Evolutionary conservation across 495 filamentous ascomycete species (phyloP).

Genomic region (Penicillium steckii): DNA sequence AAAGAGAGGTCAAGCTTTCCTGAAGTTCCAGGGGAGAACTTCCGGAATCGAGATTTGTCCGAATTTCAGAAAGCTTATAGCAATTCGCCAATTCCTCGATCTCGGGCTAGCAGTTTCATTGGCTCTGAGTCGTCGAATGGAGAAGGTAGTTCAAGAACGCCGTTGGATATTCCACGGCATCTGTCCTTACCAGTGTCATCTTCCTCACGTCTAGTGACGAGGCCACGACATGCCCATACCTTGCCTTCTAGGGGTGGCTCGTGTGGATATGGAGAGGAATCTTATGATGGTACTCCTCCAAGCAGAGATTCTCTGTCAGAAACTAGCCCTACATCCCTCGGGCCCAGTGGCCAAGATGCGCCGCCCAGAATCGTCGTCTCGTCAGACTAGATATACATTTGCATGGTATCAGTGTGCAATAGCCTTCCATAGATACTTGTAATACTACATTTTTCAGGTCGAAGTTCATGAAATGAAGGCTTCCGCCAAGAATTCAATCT

Average conservation of each 20-base stretch:
- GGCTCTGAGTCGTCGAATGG: conserved; percentile 18
- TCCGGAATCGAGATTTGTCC: conserved; percentile 37
- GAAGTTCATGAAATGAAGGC: too few species aligned
- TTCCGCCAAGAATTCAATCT: too few species aligned
- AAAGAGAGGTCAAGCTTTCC: conserved; percentile 47
- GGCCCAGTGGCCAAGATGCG: not conserved
- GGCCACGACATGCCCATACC: conserved; percentile 12
- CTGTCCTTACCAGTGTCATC: conserved; percentile 7
- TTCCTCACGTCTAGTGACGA: not conserved
- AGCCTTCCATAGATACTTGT: too few species aligned
- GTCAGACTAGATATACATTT: too few species aligned
- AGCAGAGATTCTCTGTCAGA: not conserved
- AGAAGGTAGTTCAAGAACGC: conserved; percentile 13
- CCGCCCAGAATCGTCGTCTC: not conserved
- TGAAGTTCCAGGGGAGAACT: conserved; percentile 48
- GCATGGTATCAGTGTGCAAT: too few species aligned
- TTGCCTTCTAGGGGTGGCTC: conserved; percentile 6
- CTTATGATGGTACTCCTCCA: not conserved
- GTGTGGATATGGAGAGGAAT: not conserved
- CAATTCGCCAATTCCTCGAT: conserved; percentile 19
- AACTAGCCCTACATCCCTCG: not conserved
- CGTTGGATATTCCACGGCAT: conserved; percentile 1
- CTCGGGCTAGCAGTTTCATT: conserved; percentile 23
- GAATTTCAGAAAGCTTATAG: conserved; percentile 42
- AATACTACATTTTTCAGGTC: too few species aligned